A percentile compares a stretch with the other conserved stretches of the same genome.
Evolutionary conservation across 768 basidiomycete species (phyloP).

Genomic region (Mycena olivaceomarginata): DNA sequence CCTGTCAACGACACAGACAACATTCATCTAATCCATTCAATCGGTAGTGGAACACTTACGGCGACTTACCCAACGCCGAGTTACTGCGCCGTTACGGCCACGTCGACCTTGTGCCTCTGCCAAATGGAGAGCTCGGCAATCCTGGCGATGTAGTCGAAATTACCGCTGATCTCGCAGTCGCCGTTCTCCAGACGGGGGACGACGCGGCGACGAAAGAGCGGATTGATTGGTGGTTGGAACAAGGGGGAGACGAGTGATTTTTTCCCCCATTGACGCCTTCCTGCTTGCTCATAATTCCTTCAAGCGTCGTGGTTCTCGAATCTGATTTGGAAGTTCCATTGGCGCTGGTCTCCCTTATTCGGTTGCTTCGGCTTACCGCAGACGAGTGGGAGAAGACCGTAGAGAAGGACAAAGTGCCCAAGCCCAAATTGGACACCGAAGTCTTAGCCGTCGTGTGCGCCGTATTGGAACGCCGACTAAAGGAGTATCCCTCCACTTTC

Average conservation of each 20-base stretch:
- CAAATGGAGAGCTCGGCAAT: constrained; percentile 74
- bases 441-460: constrained; percentile 68
- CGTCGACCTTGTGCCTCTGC: constrained; percentile 83
- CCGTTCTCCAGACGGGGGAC: constrained; percentile 53
- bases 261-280: constrained; percentile 11
- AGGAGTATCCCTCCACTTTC: constrained; percentile 74
- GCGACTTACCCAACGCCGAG: constrained; percentile 93
- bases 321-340: constrained; percentile 70
- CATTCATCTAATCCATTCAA: constrained; percentile 25
- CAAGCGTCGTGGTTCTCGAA: constrained; percentile 75
- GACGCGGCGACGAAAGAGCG: constrained; percentile 68
- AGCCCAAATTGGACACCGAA: constrained; percentile 73
- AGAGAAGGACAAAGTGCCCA: constrained; percentile 84
- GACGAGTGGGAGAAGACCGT: constrained; percentile 77
- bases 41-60: constrained; percentile 94
- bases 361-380: constrained; percentile 74
- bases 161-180: constrained; percentile 80
- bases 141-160: constrained; percentile 89
- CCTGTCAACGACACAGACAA: constrained; percentile 3
- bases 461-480: constrained; percentile 70
- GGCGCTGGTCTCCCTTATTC: constrained; percentile 78
- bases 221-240: constrained; percentile 96
- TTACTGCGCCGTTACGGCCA: constrained; percentile 97
- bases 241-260: constrained; percentile 91
- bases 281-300: constrained; percentile 46